These are phyloP conservation scores for Coemansia sp. DNA, from an alignment of 192 early-diverging fungal genomes.

Conservation along the genomic window DNA sequence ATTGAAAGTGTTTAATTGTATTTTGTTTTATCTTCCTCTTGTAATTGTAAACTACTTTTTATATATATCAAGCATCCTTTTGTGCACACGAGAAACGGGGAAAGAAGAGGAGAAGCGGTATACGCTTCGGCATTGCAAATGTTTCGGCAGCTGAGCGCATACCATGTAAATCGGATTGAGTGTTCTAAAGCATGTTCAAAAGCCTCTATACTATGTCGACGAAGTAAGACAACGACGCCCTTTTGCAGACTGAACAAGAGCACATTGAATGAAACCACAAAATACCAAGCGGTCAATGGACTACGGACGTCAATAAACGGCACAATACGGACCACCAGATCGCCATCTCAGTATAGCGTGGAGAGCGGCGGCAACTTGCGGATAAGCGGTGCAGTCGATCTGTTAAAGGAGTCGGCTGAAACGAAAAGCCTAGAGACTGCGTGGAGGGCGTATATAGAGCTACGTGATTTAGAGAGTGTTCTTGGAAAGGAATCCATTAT, in stretches of 20 bases:
- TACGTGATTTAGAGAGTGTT: slow-evolving; percentile 27
- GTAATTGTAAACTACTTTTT: not conserved
- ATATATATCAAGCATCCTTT: not conserved
- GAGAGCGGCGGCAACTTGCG: slow-evolving; percentile 13
- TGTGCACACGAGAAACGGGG: not conserved
- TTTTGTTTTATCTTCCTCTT: not conserved
- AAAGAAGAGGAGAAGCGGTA: not conserved
- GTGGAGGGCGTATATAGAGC: slow-evolving; percentile 36
- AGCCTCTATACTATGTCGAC: not conserved
- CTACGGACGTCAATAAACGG: not conserved
- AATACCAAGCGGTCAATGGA: not conserved
- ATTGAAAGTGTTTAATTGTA: not conserved
- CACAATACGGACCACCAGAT: not conserved
- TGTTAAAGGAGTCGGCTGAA: slow-evolving; percentile 15
- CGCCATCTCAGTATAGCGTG: not conserved
- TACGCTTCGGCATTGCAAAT: slow-evolving; percentile 16
- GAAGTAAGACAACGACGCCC: slow-evolving; percentile 1
- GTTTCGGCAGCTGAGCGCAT: slow-evolving; percentile 17
- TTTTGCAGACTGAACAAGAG: not conserved
- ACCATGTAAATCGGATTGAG: not conserved
- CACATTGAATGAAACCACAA: not conserved
- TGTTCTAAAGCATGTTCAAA: not conserved
- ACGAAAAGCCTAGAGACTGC: slow-evolving; percentile 20
- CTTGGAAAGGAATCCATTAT: slow-evolving; percentile 17
- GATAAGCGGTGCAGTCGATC: slow-evolving; percentile 14